Conservation (phyloP, 805 yeast genomes). For the Komagataella phaffii region DNA sequence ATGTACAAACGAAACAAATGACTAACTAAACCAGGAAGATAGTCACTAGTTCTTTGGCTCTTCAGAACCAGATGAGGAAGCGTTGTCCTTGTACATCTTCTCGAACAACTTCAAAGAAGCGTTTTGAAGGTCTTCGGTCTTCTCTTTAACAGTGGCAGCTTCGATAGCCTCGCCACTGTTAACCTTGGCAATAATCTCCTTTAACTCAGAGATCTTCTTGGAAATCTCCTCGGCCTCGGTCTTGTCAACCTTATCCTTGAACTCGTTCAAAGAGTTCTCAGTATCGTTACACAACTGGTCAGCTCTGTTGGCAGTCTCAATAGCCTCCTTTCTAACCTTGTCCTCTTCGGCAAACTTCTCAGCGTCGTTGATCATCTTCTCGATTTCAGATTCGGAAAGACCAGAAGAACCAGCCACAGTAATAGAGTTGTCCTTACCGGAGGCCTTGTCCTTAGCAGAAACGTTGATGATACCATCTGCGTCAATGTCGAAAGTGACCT, state of each 20-base stretch:
- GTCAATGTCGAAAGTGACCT: conserved; percentile 91
- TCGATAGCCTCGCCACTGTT: conserved; percentile 37
- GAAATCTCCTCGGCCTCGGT: conserved; percentile 34
- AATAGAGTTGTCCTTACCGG: conserved; percentile 65
- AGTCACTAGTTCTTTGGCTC: conserved; percentile 9
- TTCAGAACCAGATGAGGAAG: conserved; percentile 3
- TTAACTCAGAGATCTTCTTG: conserved; percentile 42
- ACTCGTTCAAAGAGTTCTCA: conserved; percentile 72
- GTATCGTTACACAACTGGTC: conserved; percentile 79
- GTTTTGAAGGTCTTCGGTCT: conserved; percentile 65
- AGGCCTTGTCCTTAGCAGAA: conserved; percentile 66
- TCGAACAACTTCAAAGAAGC: conserved; percentile 67
- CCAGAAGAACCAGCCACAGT: conserved; percentile 63
- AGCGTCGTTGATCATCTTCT: conserved; percentile 52
- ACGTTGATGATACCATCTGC: conserved; percentile 88
- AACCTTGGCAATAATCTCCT: conserved; percentile 53
- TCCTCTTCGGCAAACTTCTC: conserved; percentile 48
- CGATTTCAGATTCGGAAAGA: conserved; percentile 54
- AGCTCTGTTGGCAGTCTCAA: conserved; percentile 66
- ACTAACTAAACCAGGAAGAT: not conserved
- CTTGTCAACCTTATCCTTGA: conserved; percentile 44
- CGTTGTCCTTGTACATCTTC: conserved; percentile 38
- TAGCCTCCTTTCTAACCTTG: conserved; percentile 40
- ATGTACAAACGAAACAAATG: not conserved
- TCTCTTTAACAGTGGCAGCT: conserved; percentile 41